These are phyloP conservation scores for Yarrowia porcina DNA, from an alignment of 805 yeast genomes.

Conservation along the genomic window DNA sequence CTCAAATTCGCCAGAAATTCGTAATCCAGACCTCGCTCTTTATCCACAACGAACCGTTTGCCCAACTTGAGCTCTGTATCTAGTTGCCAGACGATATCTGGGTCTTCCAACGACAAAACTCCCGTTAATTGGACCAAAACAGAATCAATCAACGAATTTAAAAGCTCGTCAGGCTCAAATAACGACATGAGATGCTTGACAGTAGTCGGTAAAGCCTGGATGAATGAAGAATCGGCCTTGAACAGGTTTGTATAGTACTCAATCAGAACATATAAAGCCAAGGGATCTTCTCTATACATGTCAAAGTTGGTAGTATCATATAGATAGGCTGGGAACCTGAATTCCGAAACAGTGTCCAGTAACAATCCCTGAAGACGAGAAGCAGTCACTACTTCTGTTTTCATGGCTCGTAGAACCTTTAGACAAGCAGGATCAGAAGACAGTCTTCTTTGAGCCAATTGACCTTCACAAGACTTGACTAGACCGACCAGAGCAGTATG, in stretches of 20 bases:
- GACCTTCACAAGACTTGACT: neutral
- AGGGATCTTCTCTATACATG: constrained; percentile 9
- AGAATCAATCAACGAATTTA: constrained; percentile 1
- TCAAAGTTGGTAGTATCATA: neutral
- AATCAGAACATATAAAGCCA: constrained; percentile 5
- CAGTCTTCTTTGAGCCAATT: constrained; percentile 2
- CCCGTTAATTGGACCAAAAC: constrained; percentile 2
- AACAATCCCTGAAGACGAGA: neutral
- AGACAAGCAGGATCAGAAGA: neutral
- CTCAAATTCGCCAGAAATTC: neutral
- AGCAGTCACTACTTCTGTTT: constrained; percentile 4
- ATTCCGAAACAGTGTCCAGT: neutral
- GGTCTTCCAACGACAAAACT: neutral
- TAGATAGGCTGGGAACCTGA: neutral
- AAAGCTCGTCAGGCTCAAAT: neutral
- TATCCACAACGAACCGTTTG: constrained; percentile 1
- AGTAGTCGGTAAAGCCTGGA: neutral
- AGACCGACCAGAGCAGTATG: constrained; percentile 9
- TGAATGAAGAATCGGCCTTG: constrained; percentile 1
- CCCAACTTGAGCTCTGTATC: neutral
- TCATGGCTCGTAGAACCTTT: constrained; percentile 6
- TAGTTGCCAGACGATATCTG: neutral
- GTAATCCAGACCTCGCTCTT: constrained; percentile 5
- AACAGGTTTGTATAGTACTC: constrained; percentile 17
- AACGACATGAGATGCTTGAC: neutral